Percentiles rank a stretch among this genome's conserved stretches.
phyloP scores from a whole-genome alignment of 2,329 filamentous ascomycete species.

The Aspergillus sp. region DNA sequence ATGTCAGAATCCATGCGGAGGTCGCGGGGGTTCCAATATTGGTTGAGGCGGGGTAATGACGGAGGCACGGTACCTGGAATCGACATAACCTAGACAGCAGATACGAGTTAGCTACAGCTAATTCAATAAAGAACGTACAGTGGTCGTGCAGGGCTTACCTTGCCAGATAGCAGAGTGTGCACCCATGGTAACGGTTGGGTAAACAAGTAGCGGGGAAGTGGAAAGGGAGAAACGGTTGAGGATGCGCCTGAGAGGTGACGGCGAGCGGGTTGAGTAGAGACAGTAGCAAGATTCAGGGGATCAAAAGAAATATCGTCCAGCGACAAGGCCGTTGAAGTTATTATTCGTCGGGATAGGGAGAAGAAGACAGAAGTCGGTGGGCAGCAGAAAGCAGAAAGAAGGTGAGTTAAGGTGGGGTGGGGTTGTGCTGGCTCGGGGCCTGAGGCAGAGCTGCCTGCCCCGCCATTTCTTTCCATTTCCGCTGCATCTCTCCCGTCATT shows the following conservation, averaged over 20 bases:
- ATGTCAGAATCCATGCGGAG: constrained; percentile 14
- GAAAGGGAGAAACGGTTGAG: constrained; percentile 10
- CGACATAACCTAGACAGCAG: constrained; percentile 55
- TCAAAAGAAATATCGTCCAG: constrained; percentile 6
- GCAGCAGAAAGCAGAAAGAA: constrained; percentile 13
- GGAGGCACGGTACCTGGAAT: constrained; percentile 54
- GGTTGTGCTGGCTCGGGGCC: constrained; percentile 19
- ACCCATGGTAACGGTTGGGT: constrained; percentile 30
- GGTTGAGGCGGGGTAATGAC: constrained; percentile 13
- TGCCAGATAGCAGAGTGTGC: constrained; percentile 39
- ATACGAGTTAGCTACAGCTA: not conserved
- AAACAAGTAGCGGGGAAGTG: constrained; percentile 17
- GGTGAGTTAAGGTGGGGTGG: constrained; percentile 22
- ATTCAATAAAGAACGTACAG: not conserved
- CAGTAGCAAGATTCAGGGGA: constrained; percentile 2
- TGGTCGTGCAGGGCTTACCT: constrained; percentile 23
- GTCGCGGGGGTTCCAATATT: constrained; percentile 13
- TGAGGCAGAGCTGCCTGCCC: constrained; percentile 6
- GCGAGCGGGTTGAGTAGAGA: constrained; percentile 5
- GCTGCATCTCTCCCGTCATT: not conserved
- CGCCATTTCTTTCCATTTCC: constrained; percentile 3
- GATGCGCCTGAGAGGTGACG: not conserved
- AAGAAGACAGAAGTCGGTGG: constrained; percentile 10
- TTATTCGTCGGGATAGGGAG: constrained; percentile 13
- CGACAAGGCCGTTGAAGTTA: constrained; percentile 5